Evolutionary conservation across 1,139 yeast genomes (phyloP).

Genomic region (Geotrichum reessii): DNA sequence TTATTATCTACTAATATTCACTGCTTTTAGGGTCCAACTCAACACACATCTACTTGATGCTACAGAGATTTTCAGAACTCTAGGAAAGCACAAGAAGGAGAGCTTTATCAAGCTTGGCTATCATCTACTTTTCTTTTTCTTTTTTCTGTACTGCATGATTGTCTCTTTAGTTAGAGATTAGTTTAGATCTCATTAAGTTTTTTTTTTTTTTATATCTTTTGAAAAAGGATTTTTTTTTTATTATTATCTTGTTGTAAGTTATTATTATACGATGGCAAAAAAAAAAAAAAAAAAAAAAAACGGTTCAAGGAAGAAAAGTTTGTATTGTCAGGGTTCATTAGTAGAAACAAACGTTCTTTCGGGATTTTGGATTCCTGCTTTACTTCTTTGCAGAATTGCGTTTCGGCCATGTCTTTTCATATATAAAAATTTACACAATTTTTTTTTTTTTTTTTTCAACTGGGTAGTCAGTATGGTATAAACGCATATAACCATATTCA

Average conservation of each 20-base stretch:
- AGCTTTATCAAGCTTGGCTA: slow-evolving; percentile 85
- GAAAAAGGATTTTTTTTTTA: neutral
- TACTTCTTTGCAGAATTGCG: too few species aligned
- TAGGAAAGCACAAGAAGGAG: slow-evolving; percentile 89
- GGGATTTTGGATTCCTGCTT: too few species aligned
- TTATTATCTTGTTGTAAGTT: neutral
- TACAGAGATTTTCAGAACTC: slow-evolving; percentile 93
- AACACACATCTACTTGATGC: slow-evolving; percentile 85
- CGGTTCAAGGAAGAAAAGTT: too few species aligned
- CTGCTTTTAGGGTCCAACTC: slow-evolving; percentile 24
- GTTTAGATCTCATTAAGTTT: neutral
- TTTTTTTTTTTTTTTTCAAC: too few species aligned
- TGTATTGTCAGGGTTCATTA: too few species aligned
- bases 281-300: too few species aligned
- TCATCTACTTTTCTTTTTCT: slow-evolving; percentile 89
- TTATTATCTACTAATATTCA: neutral
- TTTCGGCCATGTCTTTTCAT: too few species aligned
- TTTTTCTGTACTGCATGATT: slow-evolving; percentile 93
- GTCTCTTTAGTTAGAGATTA: slow-evolving; percentile 79
- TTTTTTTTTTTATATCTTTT: neutral
- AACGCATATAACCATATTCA: too few species aligned
- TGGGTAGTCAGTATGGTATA: too few species aligned
- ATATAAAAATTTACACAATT: too few species aligned
- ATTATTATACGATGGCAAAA: neutral
- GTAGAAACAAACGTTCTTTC: too few species aligned